Conservation (phyloP, 169 alveolate species). For the Plasmodium coatneyi region DNA sequence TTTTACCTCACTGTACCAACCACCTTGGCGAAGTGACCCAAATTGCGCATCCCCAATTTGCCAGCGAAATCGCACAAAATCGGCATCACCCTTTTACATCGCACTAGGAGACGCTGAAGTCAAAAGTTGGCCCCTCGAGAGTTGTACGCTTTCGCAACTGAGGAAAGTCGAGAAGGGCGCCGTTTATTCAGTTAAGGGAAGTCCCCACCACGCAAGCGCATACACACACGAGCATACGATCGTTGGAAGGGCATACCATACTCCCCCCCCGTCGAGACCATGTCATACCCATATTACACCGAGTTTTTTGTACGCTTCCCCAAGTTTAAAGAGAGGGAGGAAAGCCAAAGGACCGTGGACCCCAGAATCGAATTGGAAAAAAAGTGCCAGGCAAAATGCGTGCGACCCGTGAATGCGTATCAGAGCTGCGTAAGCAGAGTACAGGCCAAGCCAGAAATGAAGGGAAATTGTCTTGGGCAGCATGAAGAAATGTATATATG, state of each 20-base stretch:
- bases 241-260: background rate
- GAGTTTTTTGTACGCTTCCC: constrained; percentile 82
- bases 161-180: background rate
- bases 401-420: constrained; percentile 81
- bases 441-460: constrained; percentile 80
- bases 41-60: background rate
- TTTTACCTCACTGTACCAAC: background rate
- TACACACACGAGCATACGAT: background rate
- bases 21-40: background rate
- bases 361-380: constrained; percentile 83
- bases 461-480: constrained; percentile 84
- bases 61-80: background rate
- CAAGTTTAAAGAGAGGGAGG: constrained; percentile 79
- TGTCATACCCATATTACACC: constrained; percentile 81
- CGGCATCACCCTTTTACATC: background rate
- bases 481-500: constrained; percentile 83
- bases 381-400: constrained; percentile 81
- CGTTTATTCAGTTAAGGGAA: background rate
- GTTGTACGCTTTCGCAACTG: background rate
- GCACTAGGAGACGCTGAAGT: background rate
- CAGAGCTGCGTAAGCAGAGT: constrained; percentile 81
- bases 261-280: background rate
- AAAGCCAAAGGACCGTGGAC: constrained; percentile 80
- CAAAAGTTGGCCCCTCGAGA: background rate
- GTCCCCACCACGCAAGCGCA: background rate